Base-by-base conservation (phyloP, 495 filamentous ascomycete species). In the Daldinia childiae region DNA sequence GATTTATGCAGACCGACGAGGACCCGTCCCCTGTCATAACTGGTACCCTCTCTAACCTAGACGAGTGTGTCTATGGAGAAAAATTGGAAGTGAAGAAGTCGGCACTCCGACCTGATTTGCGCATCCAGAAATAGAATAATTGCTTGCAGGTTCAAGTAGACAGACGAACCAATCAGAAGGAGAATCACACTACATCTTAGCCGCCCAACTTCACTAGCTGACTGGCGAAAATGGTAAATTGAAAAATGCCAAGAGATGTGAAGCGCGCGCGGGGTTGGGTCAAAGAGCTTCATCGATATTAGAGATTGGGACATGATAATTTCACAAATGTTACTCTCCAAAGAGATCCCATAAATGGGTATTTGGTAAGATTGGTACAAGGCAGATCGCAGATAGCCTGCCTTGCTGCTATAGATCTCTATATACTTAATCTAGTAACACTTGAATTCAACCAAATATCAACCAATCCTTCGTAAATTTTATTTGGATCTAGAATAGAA, bases 181-280 rank as follows among this genome's bases (percentile, higher is more conserved):
- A 54, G 57, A 24, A 71, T 74, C 72, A 74, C 72, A 74, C 68
- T 65, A 69, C 72, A 72, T 71, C 45, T 63, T 74, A 74, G 72
- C 68, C 72, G 72, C 72, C 72, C 59, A 73, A 51, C 24, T 14
- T 56, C 27, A 32, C 3, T 51, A 65, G 61, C 56, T 68, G 56
- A 61, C 64, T 67, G 45, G 57, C 61, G 61, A 58, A 68, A 69
- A 68, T 50, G 70, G 70, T 29, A 73, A 73, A 68, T 60, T 60
- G 56, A 62, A 62, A 48, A 62, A 38, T 29, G 64, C 70, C 60
- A 73, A 58, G 61, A 62, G 7, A 8, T 30, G 39, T 68, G 65
- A 66, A 68, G 70, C 64, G 70, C 29, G 29, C 29, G 29, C 29
- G 29, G 29, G 29, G 29, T 32, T 32, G 29, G 29, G 29, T 32